Conservation (phyloP, 306 rosid species). For the Medicago lupulina region DNA sequence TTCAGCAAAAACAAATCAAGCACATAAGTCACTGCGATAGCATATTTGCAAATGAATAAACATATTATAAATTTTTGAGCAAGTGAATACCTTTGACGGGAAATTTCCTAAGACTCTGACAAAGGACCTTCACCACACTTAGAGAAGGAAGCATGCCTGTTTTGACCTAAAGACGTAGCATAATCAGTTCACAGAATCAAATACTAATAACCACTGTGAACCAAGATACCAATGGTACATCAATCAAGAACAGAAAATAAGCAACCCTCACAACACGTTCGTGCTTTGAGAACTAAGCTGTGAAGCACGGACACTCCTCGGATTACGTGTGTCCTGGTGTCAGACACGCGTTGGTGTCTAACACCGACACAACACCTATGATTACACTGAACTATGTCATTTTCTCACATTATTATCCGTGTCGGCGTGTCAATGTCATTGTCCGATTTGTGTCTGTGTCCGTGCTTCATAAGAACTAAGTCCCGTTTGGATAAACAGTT, state of each 20-base stretch:
- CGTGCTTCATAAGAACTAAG: no score
- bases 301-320: no score
- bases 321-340: no score
- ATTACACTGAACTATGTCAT: no score
- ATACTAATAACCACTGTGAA: neutral
- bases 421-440: no score
- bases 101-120: conserved; percentile 64
- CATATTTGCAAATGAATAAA: conserved; percentile 36
- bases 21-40: conserved; percentile 34
- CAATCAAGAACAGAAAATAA: conserved; percentile 24
- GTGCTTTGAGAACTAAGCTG: conserved; percentile 4
- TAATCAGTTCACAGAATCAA: conserved; percentile 30
- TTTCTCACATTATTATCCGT: no score
- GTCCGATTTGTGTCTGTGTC: no score
- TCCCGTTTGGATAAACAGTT: neutral
- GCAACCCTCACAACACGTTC: conserved; percentile 1
- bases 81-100: conserved; percentile 76
- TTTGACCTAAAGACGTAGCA: conserved; percentile 68
- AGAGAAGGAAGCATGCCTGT: conserved; percentile 90
- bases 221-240: conserved; percentile 7
- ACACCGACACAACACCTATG: no score
- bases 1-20: conserved; percentile 53
- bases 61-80: conserved; percentile 10
- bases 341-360: no score
- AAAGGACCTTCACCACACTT: conserved; percentile 64